Base-by-base conservation (phyloP, 495 filamentous ascomycete genomes). In the Aspergillus baeticus region DNA sequence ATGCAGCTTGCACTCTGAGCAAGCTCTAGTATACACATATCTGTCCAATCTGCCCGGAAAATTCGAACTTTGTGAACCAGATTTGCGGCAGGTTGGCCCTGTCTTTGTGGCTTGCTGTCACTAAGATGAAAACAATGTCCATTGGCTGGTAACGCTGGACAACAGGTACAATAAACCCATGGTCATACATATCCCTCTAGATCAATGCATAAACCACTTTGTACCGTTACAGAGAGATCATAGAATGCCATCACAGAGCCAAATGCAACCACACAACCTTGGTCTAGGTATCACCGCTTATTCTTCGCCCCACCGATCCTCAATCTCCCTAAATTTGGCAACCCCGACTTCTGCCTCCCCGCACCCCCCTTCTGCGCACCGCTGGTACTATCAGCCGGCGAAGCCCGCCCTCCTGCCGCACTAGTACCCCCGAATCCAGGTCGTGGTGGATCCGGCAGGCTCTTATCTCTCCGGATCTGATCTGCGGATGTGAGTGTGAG, bases 271-370 rank as follows among this genome's bases (percentile, higher is more conserved):
- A 43, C 47, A 3, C 26, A 4, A 29, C 8, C 4, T 29, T n/a
- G n/a, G 8, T 29, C 3, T 29, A 29, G 8, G 8, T 8, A 2
- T 68, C 60, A 80, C 43, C 69, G 68, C 64, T 80, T 81, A 15
- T 67, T 73, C 62, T 77, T 83, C 51, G 80, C 75, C 17, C 86
- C 78, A 34, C 84, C 79, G 57, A 90, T 88, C 3, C 84, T 85
- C 54, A 91, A 69, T 51, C 88, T 74, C 17, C 87, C 87, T 62
- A 92, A 80, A 62, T 89, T 87, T 13, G 87, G 79, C 46, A 92
- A 72, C 57, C 85, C 83, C 4, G 82, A 82, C 57, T 82, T 84
- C 18, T 84, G 77, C 63, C 85, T 88, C 34, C 78, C 72, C 44
- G 74, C 62, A 7, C 69, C 60, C 54, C 66, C 66, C 26, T 53